Percentiles rank a stretch among this genome's conserved stretches.
Conservation (phyloP, 2,329 filamentous ascomycete species). For the Apiospora rasikravindrae region DNA sequence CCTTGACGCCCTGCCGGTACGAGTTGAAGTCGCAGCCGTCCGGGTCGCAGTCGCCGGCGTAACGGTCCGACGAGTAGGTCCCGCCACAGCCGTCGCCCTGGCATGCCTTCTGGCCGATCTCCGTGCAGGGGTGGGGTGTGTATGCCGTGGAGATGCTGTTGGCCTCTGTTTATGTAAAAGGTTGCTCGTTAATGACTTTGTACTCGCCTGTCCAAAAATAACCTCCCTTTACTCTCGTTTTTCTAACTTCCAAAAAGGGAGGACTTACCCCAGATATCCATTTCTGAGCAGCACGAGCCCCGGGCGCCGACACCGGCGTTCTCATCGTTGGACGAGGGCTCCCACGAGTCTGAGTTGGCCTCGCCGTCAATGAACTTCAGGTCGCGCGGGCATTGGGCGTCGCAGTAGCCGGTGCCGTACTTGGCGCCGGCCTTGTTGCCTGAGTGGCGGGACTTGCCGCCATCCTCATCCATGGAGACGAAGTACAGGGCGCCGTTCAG, state of each 20-base stretch:
- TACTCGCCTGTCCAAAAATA: neutral
- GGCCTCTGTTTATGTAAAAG: conserved; percentile 45
- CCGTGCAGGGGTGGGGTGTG: conserved; percentile 65
- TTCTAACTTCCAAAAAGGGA: conserved; percentile 1
- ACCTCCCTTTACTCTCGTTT: neutral
- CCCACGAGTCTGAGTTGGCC: conserved; percentile 52
- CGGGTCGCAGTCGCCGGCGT: conserved; percentile 64
- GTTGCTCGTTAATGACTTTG: neutral
- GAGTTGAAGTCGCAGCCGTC: conserved; percentile 70
- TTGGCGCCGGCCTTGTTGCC: conserved; percentile 55
- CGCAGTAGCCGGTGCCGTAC: conserved; percentile 63
- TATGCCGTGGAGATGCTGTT: conserved; percentile 63
- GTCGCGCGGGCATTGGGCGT: conserved; percentile 51
- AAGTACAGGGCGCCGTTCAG: conserved; percentile 68
- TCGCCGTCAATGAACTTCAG: conserved; percentile 58
- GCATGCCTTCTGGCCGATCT: conserved; percentile 52
- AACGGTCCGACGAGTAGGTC: conserved; percentile 53
- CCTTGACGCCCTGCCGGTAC: conserved; percentile 63
- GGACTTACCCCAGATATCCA: conserved; percentile 58
- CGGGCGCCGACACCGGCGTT: conserved; percentile 54
- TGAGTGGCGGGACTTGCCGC: conserved; percentile 51
- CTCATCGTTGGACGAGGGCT: conserved; percentile 51
- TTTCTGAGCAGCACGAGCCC: conserved; percentile 62
- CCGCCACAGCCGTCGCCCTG: conserved; percentile 51
- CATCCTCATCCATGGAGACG: conserved; percentile 59